A percentile compares a stretch with the other conserved stretches of the same genome.
phyloP scores from a whole-genome alignment of 371 early-diverging fungal species.

The Syncephalastrum monosporum region DNA sequence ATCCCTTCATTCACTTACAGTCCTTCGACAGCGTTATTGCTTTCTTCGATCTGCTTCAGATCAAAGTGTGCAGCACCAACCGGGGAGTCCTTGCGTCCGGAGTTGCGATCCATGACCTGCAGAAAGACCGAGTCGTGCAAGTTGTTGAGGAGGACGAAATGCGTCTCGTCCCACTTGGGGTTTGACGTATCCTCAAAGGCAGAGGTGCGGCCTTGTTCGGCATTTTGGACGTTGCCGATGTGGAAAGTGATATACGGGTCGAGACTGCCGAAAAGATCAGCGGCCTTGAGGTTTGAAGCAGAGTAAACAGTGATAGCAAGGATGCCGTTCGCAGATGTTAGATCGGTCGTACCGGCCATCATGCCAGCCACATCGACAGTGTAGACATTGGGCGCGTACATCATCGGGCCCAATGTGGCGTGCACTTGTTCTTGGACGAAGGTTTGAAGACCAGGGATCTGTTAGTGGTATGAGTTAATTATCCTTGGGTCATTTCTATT shows the following conservation, averaged over 20 bases:
- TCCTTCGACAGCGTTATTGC: slow-evolving; percentile 29
- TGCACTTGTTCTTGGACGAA: slow-evolving; percentile 83
- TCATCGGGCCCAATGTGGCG: slow-evolving; percentile 79
- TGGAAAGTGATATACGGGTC: slow-evolving; percentile 85
- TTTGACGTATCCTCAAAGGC: slow-evolving; percentile 55
- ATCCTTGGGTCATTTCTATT: neutral
- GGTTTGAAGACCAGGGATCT: slow-evolving; percentile 80
- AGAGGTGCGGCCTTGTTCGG: slow-evolving; percentile 60
- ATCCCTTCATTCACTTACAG: slow-evolving; percentile 18
- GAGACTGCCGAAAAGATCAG: slow-evolving; percentile 79
- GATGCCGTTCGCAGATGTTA: slow-evolving; percentile 76
- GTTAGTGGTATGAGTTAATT: slow-evolving; percentile 4
- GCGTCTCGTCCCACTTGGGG: slow-evolving; percentile 48
- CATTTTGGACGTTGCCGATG: slow-evolving; percentile 62
- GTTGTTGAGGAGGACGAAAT: slow-evolving; percentile 42
- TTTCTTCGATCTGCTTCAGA: slow-evolving; percentile 54
- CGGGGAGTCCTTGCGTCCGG: slow-evolving; percentile 37
- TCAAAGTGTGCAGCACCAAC: slow-evolving; percentile 57
- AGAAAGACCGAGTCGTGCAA: slow-evolving; percentile 31
- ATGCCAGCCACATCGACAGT: slow-evolving; percentile 83
- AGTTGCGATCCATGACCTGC: slow-evolving; percentile 48
- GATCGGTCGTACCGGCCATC: slow-evolving; percentile 67
- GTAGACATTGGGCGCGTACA: slow-evolving; percentile 85
- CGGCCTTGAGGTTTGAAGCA: slow-evolving; percentile 80
- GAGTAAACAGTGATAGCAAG: slow-evolving; percentile 74